Evolutionary conservation across 306 rosid species (phyloP).

Genomic region (Spatholobus suberectus): DNA sequence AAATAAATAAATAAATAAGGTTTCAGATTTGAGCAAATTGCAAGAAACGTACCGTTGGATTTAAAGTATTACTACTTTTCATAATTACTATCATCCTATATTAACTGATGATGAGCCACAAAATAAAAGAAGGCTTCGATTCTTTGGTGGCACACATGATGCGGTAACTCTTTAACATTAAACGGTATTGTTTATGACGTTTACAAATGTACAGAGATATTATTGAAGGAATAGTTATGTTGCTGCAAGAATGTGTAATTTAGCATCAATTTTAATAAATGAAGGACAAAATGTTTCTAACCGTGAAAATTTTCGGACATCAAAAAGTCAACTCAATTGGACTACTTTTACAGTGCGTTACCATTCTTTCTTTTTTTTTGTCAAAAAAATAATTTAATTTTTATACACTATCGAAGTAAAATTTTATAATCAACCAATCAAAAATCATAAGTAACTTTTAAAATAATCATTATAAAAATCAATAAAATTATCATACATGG

Average conservation of each 20-base stretch:
- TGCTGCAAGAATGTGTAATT: not conserved
- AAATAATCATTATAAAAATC: not conserved
- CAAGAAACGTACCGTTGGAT: not conserved
- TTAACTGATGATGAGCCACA: not conserved
- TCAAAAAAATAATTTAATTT: not conserved
- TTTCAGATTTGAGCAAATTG: conserved; percentile 30
- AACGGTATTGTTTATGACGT: not conserved
- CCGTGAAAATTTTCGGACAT: not conserved
- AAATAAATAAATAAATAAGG: conserved; percentile 11
- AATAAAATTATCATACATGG: not conserved
- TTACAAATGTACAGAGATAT: not conserved
- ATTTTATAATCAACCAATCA: not conserved
- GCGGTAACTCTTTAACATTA: not conserved
- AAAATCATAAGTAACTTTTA: not conserved
- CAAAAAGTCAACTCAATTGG: not conserved
- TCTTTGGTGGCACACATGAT: not conserved
- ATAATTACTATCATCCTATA: too few species aligned
- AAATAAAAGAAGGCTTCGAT: not conserved
- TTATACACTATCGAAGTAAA: too few species aligned
- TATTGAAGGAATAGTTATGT: not conserved
- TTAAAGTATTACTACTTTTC: not conserved
- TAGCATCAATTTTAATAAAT: not conserved
- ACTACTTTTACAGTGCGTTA: not conserved
- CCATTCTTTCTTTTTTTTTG: not conserved
- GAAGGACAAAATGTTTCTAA: not conserved